A percentile compares a stretch with the other conserved stretches of the same genome.
Conservation (phyloP, 176 grass and related monocot genomes). For the Avena insularis region DNA sequence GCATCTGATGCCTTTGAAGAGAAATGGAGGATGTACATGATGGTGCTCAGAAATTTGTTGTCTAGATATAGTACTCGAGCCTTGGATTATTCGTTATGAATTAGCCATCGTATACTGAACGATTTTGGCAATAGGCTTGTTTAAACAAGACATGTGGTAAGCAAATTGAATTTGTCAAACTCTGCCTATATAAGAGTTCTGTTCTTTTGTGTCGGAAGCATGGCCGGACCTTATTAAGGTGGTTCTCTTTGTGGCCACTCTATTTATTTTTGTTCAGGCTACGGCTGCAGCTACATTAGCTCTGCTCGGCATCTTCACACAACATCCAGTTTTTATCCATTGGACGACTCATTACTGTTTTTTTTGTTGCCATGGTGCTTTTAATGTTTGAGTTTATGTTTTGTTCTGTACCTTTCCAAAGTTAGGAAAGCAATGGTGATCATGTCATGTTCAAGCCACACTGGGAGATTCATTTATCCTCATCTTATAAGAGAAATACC, state of each 20-base stretch:
- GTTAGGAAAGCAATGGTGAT: background rate
- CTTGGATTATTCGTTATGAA: background rate
- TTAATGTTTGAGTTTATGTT: background rate
- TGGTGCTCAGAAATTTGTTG: slow-evolving; percentile 7
- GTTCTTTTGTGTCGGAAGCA: background rate
- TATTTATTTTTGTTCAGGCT: background rate
- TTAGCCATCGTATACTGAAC: background rate
- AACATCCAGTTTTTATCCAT: background rate
- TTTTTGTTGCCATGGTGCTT: background rate
- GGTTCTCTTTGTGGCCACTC: background rate
- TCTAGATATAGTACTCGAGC: background rate
- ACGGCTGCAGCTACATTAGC: background rate
- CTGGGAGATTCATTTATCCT: background rate
- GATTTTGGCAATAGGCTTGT: background rate
- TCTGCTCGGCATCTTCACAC: background rate
- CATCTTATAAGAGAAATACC: background rate
- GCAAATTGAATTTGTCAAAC: slow-evolving; percentile 7
- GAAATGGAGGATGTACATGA: slow-evolving; percentile 20
- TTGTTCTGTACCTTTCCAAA: background rate
- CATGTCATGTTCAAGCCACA: background rate
- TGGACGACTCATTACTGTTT: background rate
- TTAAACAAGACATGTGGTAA: background rate
- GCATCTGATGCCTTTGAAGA: background rate
- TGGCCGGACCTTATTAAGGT: too few relatives aligned
- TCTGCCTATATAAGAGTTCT: background rate